Base-by-base conservation (phyloP, 305 asterid species). In the Fraxinus dipetala region DNA sequence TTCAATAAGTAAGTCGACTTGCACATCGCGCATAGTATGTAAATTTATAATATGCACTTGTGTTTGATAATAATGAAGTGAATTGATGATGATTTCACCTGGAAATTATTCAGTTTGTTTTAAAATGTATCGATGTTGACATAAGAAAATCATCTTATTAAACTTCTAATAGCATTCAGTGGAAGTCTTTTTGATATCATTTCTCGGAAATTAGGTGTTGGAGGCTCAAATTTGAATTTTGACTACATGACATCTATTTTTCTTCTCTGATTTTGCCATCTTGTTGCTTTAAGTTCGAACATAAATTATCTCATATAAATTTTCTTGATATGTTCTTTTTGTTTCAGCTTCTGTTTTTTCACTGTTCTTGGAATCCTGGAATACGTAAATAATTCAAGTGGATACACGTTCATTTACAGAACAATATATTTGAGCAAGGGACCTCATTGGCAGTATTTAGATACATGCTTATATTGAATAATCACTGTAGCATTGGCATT, bases 1-100 rank as follows among this genome's bases (percentile, higher is more conserved):
- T 95, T 95, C 83, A 90, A 89, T 85, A 89, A 92, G 99, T 95
- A 89, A 90, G 95, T 78, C 61, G 22, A 81, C 45, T 28, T 70
- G 32, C 36, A 63, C 30, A 11, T n/a, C 30, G 24, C 54, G 22
- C 65, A 43, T 78, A 45, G 6, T 48, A 22, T 67, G 26, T 76
- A 16, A 80, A 43, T 48, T 26, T n/a, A 6, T 51, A 40, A 72
- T 61, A 72, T 76, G 20, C 30, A 3, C 35, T 5, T 24, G 45
- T 56, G 76, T 8, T 72, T 75, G 80, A 16, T 65, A 75, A 61
- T 75, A 31, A 20, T 30, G 0, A 22, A 48, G 48, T 76, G 2
- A 31, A 74, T 56, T 65, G 51, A 48, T 70, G 18, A 6, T 86
- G 78, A 31, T 6, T n/a, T 38, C 34, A 28, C 43, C 56, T 28